These are phyloP conservation scores for Pichia heedii DNA, from an alignment of 805 yeast species.

Conservation along the genomic window DNA sequence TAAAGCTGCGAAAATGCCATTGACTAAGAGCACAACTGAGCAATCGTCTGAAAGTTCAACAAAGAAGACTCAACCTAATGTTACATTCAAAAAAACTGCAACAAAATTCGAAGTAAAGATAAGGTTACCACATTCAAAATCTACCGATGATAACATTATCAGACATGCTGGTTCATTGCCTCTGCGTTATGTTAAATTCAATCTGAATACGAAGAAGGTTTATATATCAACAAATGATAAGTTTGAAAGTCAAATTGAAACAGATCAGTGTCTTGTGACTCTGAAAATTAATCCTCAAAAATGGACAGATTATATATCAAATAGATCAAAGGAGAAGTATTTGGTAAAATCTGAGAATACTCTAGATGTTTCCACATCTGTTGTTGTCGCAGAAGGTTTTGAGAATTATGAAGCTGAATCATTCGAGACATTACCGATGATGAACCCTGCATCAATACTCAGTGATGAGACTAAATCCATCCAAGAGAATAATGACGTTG, in stretches of 20 bases:
- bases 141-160: slow-evolving; percentile 11
- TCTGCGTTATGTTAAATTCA: slow-evolving; percentile 30
- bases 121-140: background rate
- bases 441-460: background rate
- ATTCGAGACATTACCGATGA: background rate
- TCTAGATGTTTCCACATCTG: background rate
- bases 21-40: no score
- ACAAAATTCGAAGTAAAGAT: slow-evolving; percentile 8
- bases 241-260: slow-evolving; percentile 8
- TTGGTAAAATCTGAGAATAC: background rate
- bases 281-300: slow-evolving; percentile 3
- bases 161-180: slow-evolving; percentile 14
- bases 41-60: no score
- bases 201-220: slow-evolving; percentile 18
- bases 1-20: no score
- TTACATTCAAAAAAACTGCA: background rate
- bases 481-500: no score
- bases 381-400: background rate
- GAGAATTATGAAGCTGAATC: background rate
- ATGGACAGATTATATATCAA: background rate
- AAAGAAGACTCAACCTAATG: no score
- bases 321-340: background rate
- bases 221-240: slow-evolving; percentile 20
- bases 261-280: background rate
- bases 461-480: no score